Evolutionary conservation across 148 eudicot genomes (phyloP), one percentile per base, ranked within the genome.

Genomic region (Pouteria glomerata): DNA sequence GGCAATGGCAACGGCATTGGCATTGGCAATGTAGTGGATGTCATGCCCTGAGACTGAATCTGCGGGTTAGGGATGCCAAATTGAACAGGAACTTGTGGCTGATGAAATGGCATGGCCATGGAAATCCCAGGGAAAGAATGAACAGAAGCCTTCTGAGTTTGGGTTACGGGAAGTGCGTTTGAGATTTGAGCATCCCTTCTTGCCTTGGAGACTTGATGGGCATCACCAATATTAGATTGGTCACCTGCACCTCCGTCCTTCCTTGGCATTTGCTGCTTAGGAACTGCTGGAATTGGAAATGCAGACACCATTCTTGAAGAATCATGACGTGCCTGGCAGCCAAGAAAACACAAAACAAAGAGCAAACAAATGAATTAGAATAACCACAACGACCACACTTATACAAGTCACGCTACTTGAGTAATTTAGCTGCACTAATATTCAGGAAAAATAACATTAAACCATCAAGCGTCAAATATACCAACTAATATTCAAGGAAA

Each of bases 61-160:
- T 78, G 90, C 18, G 87, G 80, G 27, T 76, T 81, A 42, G 83
- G 89, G 29, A 81, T 83, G 65, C 87, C 87, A 72, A 74, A 87
- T 35, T 80, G 89, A 73, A 81, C 65, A 14, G 84, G 76, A 34
- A 72, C 72, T 63, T 82, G 81, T 31, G 80, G 74, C 70, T 85
- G 95, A 63, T 78, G 81, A 76, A 72, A 82, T 24, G 78, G 81
- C 74, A 82, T 77, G 26, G 82, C 86, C 77, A 82, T 68, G 19
- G 85, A 69, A 63, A 83, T 73, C 72, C 86, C 88, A 41, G 82
- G 34, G 51, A 77, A 68, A 61, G 91, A 86, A 58, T 69, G 78
- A 47, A 72, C 80, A 69, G 85, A 74, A 67, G 88, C 84, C 78
- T 82, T 87, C 39, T 82, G 88, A 42, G 83, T 19, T 65, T 87